These are phyloP conservation scores for Mollisiaceae sp. DNA, from an alignment of 2,329 filamentous ascomycete genomes.

Conservation along the genomic window DNA sequence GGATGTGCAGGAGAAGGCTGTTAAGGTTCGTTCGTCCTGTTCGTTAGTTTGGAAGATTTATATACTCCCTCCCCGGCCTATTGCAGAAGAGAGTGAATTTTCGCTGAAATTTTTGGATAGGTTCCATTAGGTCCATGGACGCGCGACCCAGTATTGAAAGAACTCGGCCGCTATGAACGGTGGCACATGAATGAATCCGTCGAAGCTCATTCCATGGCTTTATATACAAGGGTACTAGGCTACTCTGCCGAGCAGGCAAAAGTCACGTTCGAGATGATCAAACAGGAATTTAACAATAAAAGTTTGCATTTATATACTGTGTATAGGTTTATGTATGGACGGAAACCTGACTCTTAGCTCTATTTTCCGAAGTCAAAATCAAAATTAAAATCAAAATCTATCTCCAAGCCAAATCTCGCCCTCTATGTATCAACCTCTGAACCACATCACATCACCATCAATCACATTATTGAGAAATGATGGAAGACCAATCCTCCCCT, in stretches of 20 bases:
- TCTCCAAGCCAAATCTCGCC: too few species aligned
- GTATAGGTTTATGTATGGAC: slow-evolving; percentile 32
- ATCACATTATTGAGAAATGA: slow-evolving; percentile 38
- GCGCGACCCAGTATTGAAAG: slow-evolving; percentile 44
- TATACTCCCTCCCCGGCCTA: neutral
- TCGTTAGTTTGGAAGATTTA: neutral
- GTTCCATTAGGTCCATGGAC: slow-evolving; percentile 49
- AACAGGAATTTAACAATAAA: slow-evolving; percentile 24
- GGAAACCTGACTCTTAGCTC: slow-evolving; percentile 32
- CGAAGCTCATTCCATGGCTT: slow-evolving; percentile 25
- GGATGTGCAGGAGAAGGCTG: slow-evolving; percentile 41
- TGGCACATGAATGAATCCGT: slow-evolving; percentile 26
- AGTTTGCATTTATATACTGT: slow-evolving; percentile 26
- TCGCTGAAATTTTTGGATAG: neutral
- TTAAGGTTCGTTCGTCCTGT: slow-evolving; percentile 16
- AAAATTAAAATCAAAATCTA: too few species aligned
- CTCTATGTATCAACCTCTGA: too few species aligned
- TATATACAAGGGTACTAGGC: slow-evolving; percentile 26
- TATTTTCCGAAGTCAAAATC: too few species aligned
- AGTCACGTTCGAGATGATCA: slow-evolving; percentile 20
- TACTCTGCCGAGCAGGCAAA: slow-evolving; percentile 23
- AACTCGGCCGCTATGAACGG: slow-evolving; percentile 42
- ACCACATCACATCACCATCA: neutral
- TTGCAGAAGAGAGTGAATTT: neutral
- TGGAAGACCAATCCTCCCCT: slow-evolving; percentile 27